Conservation (phyloP, 192 early-diverging fungal genomes). For the Coemansia javaensis region DNA sequence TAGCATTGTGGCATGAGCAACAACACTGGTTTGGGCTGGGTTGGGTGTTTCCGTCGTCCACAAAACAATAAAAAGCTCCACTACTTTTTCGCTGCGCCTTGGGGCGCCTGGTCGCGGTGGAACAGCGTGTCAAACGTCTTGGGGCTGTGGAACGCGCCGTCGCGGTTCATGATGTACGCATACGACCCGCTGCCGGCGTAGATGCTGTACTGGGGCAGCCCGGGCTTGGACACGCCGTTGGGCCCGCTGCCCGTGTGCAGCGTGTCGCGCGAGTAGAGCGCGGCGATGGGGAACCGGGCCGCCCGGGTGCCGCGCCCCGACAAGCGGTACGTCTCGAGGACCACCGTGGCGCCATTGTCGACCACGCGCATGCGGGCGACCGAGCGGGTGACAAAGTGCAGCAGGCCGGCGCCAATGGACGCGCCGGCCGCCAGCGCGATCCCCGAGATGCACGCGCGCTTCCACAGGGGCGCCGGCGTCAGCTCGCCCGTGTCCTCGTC, state of each 20-base stretch:
- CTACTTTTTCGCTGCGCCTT: too few relatives aligned
- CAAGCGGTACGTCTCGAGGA: conserved; percentile 25
- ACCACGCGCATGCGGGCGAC: conserved; percentile 25
- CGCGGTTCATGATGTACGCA: conserved; percentile 36
- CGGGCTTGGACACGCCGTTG: conserved; percentile 16
- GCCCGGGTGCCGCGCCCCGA: conserved; percentile 15
- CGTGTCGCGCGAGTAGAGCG: conserved; percentile 27
- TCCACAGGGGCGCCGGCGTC: conserved; percentile 23
- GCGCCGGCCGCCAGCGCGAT: conserved; percentile 25
- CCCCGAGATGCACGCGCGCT: conserved; percentile 24
- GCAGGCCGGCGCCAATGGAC: conserved; percentile 26
- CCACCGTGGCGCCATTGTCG: conserved; percentile 19
- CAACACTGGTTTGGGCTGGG: too few relatives aligned
- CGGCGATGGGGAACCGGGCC: conserved; percentile 9
- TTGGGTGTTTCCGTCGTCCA: not conserved
- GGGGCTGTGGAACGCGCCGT: conserved; percentile 28
- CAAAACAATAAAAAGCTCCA: not conserved
- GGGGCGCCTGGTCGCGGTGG: too few relatives aligned
- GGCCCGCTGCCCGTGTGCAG: conserved; percentile 28
- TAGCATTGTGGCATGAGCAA: conserved; percentile 53
- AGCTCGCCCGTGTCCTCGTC: conserved; percentile 34
- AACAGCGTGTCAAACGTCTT: conserved; percentile 29
- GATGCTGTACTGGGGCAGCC: conserved; percentile 34
- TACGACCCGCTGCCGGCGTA: conserved; percentile 12
- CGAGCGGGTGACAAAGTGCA: conserved; percentile 38